Conservation (phyloP, 495 filamentous ascomycete genomes). For the Aspergillus carlsbadensis region DNA sequence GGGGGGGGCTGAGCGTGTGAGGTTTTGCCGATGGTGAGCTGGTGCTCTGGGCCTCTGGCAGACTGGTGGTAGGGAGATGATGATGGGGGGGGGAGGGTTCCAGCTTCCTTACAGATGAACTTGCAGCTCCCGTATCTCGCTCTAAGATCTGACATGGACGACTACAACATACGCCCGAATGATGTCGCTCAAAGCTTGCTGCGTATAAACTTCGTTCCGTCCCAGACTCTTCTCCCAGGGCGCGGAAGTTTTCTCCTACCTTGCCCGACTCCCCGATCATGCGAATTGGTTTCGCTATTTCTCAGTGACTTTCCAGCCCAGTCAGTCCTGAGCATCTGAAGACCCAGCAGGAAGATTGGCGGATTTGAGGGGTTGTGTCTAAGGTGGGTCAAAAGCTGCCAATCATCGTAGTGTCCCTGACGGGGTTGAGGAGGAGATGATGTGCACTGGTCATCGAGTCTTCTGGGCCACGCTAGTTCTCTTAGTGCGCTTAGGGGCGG, state of each 20-base stretch:
- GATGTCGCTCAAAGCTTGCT: not conserved
- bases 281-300: too few relatives aligned
- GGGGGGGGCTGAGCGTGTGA: conserved; percentile 5
- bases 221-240: too few relatives aligned
- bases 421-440: conserved; percentile 21
- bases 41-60: too few relatives aligned
- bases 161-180: not conserved
- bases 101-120: conserved; percentile 5
- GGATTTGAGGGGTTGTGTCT: conserved; percentile 22
- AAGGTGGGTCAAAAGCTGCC: conserved; percentile 17
- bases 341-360: not conserved
- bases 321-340: not conserved
- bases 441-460: conserved; percentile 26
- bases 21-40: not conserved
- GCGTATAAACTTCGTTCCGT: too few relatives aligned
- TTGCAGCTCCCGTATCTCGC: not conserved
- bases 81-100: not conserved
- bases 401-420: conserved; percentile 25
- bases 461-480: conserved; percentile 12
- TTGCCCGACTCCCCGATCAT: too few relatives aligned
- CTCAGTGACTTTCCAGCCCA: too few relatives aligned
- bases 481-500: not conserved
- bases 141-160: not conserved
- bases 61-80: not conserved
- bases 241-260: too few relatives aligned